phyloP scores from a whole-genome alignment of 306 rosid genomes.

The Rosa lucieae region DNA sequence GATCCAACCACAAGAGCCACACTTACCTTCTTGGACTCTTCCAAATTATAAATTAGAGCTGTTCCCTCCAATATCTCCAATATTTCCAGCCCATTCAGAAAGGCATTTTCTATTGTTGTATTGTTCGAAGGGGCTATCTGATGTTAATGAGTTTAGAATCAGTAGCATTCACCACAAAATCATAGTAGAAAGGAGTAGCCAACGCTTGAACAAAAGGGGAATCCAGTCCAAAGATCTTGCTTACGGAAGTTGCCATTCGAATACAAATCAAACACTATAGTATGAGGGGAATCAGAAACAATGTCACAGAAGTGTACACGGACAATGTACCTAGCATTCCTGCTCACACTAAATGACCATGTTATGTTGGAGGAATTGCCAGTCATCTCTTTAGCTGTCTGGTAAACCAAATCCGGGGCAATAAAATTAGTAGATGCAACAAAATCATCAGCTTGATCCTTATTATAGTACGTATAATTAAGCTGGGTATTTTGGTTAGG shows the following conservation, averaged over 20 bases:
- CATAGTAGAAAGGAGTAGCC: constrained; percentile 20
- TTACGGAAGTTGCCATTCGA: constrained; percentile 8
- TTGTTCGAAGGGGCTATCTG: not conserved
- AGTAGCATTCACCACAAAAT: constrained; percentile 27
- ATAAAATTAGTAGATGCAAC: too few species aligned
- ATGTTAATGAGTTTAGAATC: constrained; percentile 25
- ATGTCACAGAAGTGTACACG: constrained; percentile 46
- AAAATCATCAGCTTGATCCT: too few species aligned
- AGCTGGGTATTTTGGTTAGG: too few species aligned
- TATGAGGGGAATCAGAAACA: fast-evolving
- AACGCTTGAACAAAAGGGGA: fast-evolving
- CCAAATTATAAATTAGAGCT: not conserved
- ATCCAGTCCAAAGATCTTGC: not conserved
- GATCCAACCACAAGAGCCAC: constrained; percentile 27
- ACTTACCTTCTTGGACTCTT: not conserved
- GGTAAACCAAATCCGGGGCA: constrained; percentile 21
- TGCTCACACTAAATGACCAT: too few species aligned
- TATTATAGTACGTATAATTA: too few species aligned
- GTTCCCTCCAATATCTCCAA: constrained; percentile 27
- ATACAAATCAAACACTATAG: not conserved
- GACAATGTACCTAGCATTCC: constrained; percentile 21
- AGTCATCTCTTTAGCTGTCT: too few species aligned
- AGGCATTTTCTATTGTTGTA: not conserved
- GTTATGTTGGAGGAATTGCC: too few species aligned
- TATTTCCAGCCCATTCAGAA: constrained; percentile 49